Percentiles rank a stretch among this genome's conserved stretches.
phyloP scores from a whole-genome alignment of 345 rosid species.

The Eucalyptus sp. region DNA sequence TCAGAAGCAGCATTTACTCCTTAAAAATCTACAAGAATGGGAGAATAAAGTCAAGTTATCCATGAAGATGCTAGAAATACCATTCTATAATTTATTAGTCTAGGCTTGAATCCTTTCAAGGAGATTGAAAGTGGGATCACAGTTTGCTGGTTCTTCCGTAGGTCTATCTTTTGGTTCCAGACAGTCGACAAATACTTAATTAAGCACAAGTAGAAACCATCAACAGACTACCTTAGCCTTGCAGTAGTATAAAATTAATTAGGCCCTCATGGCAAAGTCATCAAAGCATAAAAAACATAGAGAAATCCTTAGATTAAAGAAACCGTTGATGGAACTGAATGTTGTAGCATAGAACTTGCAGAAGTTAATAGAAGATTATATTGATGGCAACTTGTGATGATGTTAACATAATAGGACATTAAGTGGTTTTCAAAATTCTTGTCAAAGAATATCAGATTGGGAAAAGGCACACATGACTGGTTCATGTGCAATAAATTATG shows the following conservation, averaged over 20 bases:
- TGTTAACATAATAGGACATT: background rate
- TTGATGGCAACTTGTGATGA: background rate
- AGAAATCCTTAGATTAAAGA: background rate
- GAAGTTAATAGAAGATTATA: background rate
- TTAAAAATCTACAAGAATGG: background rate
- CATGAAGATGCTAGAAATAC: background rate
- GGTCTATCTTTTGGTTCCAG: background rate
- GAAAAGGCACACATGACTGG: background rate
- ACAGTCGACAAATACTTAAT: background rate
- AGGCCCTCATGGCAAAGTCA: background rate
- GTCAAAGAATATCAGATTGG: background rate
- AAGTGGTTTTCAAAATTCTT: background rate
- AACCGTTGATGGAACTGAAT: background rate
- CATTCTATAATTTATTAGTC: background rate
- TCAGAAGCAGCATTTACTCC: background rate
- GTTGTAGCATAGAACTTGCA: background rate
- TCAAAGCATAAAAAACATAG: background rate
- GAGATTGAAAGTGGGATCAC: background rate
- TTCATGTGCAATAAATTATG: background rate
- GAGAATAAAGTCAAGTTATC: background rate
- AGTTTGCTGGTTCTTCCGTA: background rate
- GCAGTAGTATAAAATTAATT: background rate
- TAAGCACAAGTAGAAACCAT: background rate
- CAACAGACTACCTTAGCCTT: background rate
- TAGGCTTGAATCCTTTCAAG: background rate